These are phyloP conservation scores for Avena atlantica DNA, from an alignment of 176 grass and related monocot species.

Conservation along the genomic window DNA sequence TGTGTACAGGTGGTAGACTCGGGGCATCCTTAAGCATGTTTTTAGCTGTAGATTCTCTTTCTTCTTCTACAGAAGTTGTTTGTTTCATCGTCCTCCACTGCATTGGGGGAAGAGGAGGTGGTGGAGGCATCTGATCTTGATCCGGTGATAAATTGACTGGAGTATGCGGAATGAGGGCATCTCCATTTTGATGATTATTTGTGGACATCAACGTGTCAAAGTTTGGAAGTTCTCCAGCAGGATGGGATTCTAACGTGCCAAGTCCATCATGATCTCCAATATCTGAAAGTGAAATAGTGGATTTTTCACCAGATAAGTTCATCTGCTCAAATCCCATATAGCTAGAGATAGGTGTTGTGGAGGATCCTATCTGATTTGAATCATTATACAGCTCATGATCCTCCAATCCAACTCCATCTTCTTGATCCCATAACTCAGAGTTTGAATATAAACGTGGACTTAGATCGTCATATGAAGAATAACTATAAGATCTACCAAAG, in stretches of 20 bases:
- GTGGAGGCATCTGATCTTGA: slow-evolving; percentile 65
- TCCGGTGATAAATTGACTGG: slow-evolving; percentile 34
- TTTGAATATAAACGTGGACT: slow-evolving; percentile 84
- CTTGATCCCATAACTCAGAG: slow-evolving; percentile 94
- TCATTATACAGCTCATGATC: slow-evolving; percentile 44
- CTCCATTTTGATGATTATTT: slow-evolving; percentile 45
- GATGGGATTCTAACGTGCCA: slow-evolving; percentile 42
- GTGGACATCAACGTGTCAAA: slow-evolving; percentile 58
- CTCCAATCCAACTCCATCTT: slow-evolving; percentile 55
- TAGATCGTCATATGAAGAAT: slow-evolving; percentile 86
- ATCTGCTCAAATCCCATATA: slow-evolving; percentile 68
- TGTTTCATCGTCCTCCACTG: slow-evolving; percentile 84
- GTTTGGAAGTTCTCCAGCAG: slow-evolving; percentile 61
- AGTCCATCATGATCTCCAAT: slow-evolving; percentile 44
- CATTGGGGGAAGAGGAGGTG: slow-evolving; percentile 89
- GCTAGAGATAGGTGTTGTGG: slow-evolving; percentile 50
- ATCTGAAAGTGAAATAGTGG: slow-evolving; percentile 43
- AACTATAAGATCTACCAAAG: slow-evolving; percentile 91
- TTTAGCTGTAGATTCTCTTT: slow-evolving; percentile 39
- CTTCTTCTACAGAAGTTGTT: slow-evolving; percentile 48
- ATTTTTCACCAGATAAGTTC: slow-evolving; percentile 60
- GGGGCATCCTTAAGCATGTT: slow-evolving; percentile 31
- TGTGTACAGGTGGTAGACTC: slow-evolving; percentile 42
- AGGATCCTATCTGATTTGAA: slow-evolving; percentile 54
- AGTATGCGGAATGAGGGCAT: slow-evolving; percentile 41